Evolutionary conservation across 1,139 yeast genomes (phyloP).

Genomic region (Pneumocystis carinii): DNA sequence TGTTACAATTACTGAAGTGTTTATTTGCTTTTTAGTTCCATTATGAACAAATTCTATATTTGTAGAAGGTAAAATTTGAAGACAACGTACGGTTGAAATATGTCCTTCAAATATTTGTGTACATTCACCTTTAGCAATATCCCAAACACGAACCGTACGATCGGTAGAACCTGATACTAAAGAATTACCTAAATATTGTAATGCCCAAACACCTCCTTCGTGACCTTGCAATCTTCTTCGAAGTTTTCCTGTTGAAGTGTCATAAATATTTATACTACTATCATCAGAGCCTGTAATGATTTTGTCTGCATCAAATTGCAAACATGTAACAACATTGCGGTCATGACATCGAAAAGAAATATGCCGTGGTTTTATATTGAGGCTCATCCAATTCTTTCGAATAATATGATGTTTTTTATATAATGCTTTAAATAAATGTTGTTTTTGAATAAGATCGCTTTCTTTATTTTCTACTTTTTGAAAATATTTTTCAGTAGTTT

Average conservation of each 20-base stretch:
- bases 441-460: slow-evolving; percentile 9
- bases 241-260: slow-evolving; percentile 56
- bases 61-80: slow-evolving; percentile 60
- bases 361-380: slow-evolving; percentile 51
- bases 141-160: slow-evolving; percentile 84
- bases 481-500: slow-evolving; percentile 8
- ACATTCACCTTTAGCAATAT: slow-evolving; percentile 55
- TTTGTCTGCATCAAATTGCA: slow-evolving; percentile 82
- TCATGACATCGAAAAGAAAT: slow-evolving; percentile 64
- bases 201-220: slow-evolving; percentile 98
- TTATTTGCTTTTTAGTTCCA: slow-evolving; percentile 13
- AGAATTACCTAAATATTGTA: slow-evolving; percentile 65
- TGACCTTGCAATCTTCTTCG: slow-evolving; percentile 50
- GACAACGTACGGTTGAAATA: slow-evolving; percentile 79
- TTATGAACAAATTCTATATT: background rate
- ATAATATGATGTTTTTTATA: slow-evolving; percentile 55
- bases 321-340: slow-evolving; percentile 75
- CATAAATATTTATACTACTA: slow-evolving; percentile 63
- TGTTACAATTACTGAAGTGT: slow-evolving; percentile 35
- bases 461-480: slow-evolving; percentile 9
- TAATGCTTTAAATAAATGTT: slow-evolving; percentile 36
- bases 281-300: slow-evolving; percentile 92
- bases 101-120: slow-evolving; percentile 89
- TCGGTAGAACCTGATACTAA: slow-evolving; percentile 86
- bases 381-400: slow-evolving; percentile 68